Conservation (phyloP, 2,329 filamentous ascomycete species). For the Westerdykella sp. region DNA sequence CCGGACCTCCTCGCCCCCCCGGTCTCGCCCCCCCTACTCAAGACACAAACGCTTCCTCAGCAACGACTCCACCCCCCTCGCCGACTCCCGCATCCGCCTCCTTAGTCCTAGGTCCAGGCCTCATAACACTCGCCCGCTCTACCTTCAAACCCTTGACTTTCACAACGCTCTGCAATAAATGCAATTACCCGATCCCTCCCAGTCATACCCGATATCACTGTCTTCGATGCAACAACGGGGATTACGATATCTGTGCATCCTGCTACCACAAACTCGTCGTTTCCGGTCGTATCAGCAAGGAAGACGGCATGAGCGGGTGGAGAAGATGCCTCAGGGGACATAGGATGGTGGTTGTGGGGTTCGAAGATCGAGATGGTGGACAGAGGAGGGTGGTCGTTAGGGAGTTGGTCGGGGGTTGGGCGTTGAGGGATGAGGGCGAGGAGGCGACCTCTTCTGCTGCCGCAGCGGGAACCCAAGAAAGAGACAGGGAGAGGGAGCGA, state of each 20-base stretch:
- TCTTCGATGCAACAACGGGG: constrained; percentile 66
- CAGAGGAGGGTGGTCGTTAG: constrained; percentile 61
- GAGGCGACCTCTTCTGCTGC: neutral
- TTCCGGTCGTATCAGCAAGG: constrained; percentile 58
- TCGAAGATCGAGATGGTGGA: constrained; percentile 61
- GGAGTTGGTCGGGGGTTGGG: constrained; percentile 71
- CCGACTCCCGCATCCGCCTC: constrained; percentile 40
- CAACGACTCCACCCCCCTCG: constrained; percentile 30
- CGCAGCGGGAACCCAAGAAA: neutral
- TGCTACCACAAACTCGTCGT: constrained; percentile 68
- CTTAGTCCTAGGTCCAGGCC: constrained; percentile 33
- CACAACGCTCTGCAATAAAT: constrained; percentile 72
- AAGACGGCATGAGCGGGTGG: constrained; percentile 79
- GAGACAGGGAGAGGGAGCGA: neutral
- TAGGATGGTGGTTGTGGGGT: constrained; percentile 75
- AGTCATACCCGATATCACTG: constrained; percentile 72
- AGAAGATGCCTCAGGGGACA: constrained; percentile 73
- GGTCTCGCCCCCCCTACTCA: constrained; percentile 16
- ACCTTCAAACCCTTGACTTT: constrained; percentile 64
- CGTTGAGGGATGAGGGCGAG: constrained; percentile 56
- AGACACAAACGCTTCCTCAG: constrained; percentile 17
- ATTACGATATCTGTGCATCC: constrained; percentile 75
- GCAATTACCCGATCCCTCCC: constrained; percentile 64
- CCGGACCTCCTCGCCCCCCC: constrained; percentile 11
- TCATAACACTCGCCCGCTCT: constrained; percentile 29